Conservation (phyloP, 768 basidiomycete genomes). For the Ephemerocybe angulata region DNA sequence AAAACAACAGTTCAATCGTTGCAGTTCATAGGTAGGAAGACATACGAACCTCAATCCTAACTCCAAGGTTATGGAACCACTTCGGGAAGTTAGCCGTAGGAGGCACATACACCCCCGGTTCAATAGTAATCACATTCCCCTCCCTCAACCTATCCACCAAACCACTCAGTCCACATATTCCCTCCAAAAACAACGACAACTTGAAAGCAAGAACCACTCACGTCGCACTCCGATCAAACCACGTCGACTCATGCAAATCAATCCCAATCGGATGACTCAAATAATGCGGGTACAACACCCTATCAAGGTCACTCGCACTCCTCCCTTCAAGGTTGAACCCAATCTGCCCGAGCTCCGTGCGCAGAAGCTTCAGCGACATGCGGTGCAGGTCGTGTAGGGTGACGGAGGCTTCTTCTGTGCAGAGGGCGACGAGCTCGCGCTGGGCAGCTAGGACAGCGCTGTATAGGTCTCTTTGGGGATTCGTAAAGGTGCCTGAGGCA, state of each 20-base stretch:
- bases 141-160: conserved; percentile 51
- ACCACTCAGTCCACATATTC: background rate
- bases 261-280: conserved; percentile 91
- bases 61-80: conserved; percentile 85
- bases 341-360: conserved; percentile 70
- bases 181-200: background rate
- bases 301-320: conserved; percentile 49
- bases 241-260: conserved; percentile 84
- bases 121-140: conserved; percentile 92
- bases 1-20: conserved; percentile 5
- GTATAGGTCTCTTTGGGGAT: conserved; percentile 83
- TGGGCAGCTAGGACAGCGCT: conserved; percentile 69
- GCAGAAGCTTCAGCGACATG: conserved; percentile 61
- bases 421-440: conserved; percentile 60
- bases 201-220: conserved; percentile 28
- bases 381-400: conserved; percentile 77
- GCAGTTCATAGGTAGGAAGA: background rate
- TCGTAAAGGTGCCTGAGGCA: conserved; percentile 72
- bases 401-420: conserved; percentile 52
- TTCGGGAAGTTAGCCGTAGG: conserved; percentile 73
- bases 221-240: conserved; percentile 53
- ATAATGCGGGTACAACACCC: conserved; percentile 89
- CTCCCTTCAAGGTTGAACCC: conserved; percentile 58
- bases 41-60: conserved; percentile 75
- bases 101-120: conserved; percentile 92